Conservation (phyloP, 345 rosid genomes). For the Eucalyptus dawsonii region DNA sequence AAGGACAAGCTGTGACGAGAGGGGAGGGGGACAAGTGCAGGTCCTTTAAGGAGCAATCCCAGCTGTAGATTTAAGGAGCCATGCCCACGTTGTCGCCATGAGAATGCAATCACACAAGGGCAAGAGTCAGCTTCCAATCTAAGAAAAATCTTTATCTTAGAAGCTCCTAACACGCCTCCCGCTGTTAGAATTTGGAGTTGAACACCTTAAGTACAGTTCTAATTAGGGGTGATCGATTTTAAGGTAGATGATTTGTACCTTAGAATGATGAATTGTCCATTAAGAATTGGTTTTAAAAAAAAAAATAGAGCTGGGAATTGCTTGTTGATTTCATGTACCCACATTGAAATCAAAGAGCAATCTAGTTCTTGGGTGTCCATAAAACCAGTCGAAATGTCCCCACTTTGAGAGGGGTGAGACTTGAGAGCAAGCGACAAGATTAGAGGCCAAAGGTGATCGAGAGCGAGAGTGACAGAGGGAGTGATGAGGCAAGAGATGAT, state of each 20-base stretch:
- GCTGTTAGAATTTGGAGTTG: neutral
- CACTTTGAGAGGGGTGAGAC: neutral
- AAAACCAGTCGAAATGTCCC: neutral
- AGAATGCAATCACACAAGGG: neutral
- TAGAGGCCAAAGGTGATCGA: neutral
- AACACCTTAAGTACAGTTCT: neutral
- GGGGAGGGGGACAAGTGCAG: neutral
- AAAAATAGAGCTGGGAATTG: too few relatives aligned
- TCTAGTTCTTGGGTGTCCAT: too few relatives aligned
- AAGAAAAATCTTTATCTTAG: neutral
- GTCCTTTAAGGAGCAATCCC: neutral
- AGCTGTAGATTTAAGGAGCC: neutral
- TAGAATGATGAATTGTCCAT: too few relatives aligned
- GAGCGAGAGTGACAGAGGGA: neutral
- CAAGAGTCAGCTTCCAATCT: neutral
- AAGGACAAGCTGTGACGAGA: neutral
- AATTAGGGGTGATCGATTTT: neutral
- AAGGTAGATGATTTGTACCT: neutral
- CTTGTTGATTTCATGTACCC: too few relatives aligned
- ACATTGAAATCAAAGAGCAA: accelerated
- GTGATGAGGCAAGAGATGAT: neutral
- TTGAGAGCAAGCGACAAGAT: neutral
- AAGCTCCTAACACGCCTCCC: neutral
- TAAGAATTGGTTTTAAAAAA: accelerated
- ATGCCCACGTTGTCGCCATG: neutral